Evolutionary conservation across 345 rosid genomes (phyloP).

Genomic region (Populus tremula): DNA sequence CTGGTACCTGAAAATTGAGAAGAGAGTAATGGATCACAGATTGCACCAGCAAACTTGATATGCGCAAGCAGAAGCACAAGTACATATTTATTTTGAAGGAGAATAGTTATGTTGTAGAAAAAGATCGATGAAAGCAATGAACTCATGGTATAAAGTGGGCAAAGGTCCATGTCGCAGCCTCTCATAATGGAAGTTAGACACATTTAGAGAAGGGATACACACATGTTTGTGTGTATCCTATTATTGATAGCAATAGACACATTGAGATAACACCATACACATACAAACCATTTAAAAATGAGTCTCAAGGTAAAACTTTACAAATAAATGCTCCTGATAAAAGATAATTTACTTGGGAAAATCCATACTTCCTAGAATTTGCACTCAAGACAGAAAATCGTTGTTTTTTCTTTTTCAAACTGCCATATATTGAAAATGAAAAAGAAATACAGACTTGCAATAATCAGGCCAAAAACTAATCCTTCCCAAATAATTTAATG

Average conservation of each 20-base stretch:
- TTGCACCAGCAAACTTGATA: background rate
- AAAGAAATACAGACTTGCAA: background rate
- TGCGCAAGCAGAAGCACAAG: background rate
- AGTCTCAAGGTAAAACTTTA: background rate
- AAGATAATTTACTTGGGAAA: background rate
- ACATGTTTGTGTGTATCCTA: no score
- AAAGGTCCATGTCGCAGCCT: background rate
- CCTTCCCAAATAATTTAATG: background rate
- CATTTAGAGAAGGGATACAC: background rate
- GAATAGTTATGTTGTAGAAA: background rate
- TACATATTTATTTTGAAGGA: background rate
- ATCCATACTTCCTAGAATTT: background rate
- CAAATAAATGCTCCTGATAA: background rate
- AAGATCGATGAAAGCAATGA: background rate
- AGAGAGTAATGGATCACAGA: background rate
- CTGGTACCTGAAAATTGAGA: conserved; percentile 65
- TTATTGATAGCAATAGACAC: no score
- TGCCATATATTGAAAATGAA: background rate
- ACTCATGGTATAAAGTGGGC: background rate
- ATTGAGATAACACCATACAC: background rate
- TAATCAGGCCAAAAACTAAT: background rate
- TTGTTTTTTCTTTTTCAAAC: background rate
- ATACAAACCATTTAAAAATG: background rate
- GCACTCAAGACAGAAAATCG: background rate
- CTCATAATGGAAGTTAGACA: no score